A percentile compares a stretch with the other conserved stretches of the same genome.
Conservation (phyloP, 2,329 filamentous ascomycete genomes). For the Fusarium tuaranense region DNA sequence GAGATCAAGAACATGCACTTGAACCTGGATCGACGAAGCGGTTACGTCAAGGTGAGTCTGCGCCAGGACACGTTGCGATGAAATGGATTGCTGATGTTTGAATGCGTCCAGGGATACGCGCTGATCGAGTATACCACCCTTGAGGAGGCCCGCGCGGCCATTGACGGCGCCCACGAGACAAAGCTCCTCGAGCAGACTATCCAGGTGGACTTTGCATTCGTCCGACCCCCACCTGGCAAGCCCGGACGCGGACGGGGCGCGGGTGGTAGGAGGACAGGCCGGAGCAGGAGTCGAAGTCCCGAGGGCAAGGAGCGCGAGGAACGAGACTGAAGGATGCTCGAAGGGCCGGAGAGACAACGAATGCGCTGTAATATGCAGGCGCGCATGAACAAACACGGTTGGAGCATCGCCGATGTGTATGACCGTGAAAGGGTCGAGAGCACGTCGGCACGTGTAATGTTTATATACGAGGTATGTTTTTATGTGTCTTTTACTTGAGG, state of each 20-base stretch:
- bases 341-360: background rate
- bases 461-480: slow-evolving; percentile 42
- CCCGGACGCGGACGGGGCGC: slow-evolving; percentile 53
- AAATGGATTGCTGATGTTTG: background rate
- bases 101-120: slow-evolving; percentile 75
- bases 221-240: slow-evolving; percentile 76
- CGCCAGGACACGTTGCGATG: background rate
- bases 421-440: slow-evolving; percentile 14
- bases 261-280: slow-evolving; percentile 56
- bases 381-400: background rate
- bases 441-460: slow-evolving; percentile 46
- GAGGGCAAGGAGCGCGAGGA: slow-evolving; percentile 51
- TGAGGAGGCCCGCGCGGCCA: slow-evolving; percentile 82
- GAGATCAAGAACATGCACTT: slow-evolving; percentile 90
- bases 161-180: slow-evolving; percentile 80
- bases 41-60: slow-evolving; percentile 81
- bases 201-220: slow-evolving; percentile 86
- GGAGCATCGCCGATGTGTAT: slow-evolving; percentile 42
- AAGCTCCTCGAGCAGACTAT: slow-evolving; percentile 87
- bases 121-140: slow-evolving; percentile 87
- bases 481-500: background rate
- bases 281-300: slow-evolving; percentile 64
- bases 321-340: slow-evolving; percentile 38
- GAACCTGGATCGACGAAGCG: slow-evolving; percentile 84
- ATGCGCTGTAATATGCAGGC: background rate